Evolutionary conservation across 345 rosid genomes (phyloP).

Genomic region (Turritis glabra): DNA sequence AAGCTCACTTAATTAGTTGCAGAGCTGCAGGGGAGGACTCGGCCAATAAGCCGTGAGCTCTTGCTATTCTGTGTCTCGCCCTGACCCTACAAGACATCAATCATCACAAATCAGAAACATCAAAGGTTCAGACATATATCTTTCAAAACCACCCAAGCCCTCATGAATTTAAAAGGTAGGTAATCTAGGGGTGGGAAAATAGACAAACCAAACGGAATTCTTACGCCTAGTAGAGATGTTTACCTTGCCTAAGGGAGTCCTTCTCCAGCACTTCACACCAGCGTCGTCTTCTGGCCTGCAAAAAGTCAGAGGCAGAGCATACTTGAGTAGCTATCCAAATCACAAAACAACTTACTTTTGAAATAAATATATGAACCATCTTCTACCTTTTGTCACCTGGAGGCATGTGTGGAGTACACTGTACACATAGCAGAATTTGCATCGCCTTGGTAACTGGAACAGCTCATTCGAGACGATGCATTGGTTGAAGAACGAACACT

Average conservation of each 20-base stretch:
- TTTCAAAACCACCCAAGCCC: background rate
- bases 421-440: constrained; percentile 17
- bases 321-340: constrained; percentile 4
- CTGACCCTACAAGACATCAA: constrained; percentile 53
- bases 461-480: constrained; percentile 34
- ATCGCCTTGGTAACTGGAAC: constrained; percentile 37
- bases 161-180: background rate
- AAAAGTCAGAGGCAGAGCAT: constrained; percentile 20
- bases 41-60: constrained; percentile 46
- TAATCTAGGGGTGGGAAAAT: background rate
- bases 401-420: constrained; percentile 38
- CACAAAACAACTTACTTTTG: background rate
- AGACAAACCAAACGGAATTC: background rate
- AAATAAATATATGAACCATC: background rate
- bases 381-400: constrained; percentile 15
- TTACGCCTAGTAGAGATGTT: background rate
- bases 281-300: constrained; percentile 56
- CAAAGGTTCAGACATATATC: background rate
- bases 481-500: constrained; percentile 37
- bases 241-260: constrained; percentile 64
- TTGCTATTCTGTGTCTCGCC: constrained; percentile 41
- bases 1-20: constrained; percentile 26
- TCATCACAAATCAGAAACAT: background rate
- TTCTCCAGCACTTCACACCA: constrained; percentile 68
- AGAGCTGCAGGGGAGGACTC: constrained; percentile 64